phyloP scores from a whole-genome alignment of 2,329 filamentous ascomycete species.

The Colletotrichum viniferum region DNA sequence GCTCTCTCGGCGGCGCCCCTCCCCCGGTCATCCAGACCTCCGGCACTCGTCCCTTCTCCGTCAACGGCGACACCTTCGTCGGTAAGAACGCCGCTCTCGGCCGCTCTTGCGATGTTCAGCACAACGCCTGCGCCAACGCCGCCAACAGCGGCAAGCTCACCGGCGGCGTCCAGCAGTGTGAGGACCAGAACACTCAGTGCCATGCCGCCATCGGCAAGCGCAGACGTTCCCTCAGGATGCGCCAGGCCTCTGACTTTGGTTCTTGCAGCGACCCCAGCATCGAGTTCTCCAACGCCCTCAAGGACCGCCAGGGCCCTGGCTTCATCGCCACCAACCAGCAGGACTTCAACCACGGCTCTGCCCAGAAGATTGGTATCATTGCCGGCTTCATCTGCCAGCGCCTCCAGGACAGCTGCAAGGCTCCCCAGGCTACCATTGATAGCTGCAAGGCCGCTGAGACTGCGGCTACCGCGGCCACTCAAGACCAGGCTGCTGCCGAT shows the following conservation, averaged over 20 bases:
- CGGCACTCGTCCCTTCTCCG: conserved; percentile 49
- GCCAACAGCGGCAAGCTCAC: conserved; percentile 46
- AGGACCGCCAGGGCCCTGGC: conserved; percentile 49
- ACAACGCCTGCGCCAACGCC: conserved; percentile 54
- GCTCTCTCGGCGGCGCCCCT: conserved; percentile 43
- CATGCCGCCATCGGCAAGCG: conserved; percentile 26
- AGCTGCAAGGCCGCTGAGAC: conserved; percentile 19
- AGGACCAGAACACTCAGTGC: conserved; percentile 45
- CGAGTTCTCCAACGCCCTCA: conserved; percentile 50
- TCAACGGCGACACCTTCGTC: conserved; percentile 60
- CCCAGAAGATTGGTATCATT: conserved; percentile 42
- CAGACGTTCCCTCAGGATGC: conserved; percentile 15
- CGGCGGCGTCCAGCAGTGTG: conserved; percentile 45
- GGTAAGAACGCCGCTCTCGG: conserved; percentile 48
- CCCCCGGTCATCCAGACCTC: conserved; percentile 43
- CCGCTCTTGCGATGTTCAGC: conserved; percentile 54
- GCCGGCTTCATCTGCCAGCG: conserved; percentile 52
- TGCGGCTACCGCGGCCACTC: conserved; percentile 19
- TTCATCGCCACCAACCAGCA: conserved; percentile 42
- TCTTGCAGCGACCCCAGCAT: conserved; percentile 53
- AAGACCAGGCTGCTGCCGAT: conserved; percentile 29
- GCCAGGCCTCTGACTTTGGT: conserved; percentile 43
- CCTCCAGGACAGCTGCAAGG: conserved; percentile 34
- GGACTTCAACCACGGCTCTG: conserved; percentile 58
- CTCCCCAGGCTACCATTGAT: neutral